Percentiles rank a stretch among this genome's conserved stretches.
phyloP scores from a whole-genome alignment of 1,139 yeast genomes.

The Yamadazyma pseudoaaseri region DNA sequence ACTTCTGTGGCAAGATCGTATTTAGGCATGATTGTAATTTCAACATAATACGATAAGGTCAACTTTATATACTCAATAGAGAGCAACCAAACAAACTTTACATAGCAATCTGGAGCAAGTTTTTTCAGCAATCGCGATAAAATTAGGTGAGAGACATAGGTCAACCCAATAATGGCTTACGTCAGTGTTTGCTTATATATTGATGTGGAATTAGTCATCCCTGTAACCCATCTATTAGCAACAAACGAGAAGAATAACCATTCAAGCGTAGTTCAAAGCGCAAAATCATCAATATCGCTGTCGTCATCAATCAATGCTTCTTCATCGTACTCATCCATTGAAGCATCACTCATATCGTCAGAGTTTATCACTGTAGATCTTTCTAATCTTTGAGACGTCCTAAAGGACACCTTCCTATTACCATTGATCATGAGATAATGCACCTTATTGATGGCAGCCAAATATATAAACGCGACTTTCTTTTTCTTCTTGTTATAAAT shows the following conservation, averaged over 20 bases:
- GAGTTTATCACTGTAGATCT: constrained; percentile 14
- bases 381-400: constrained; percentile 9
- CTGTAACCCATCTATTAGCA: too few relatives aligned
- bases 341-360: constrained; percentile 20
- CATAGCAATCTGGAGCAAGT: too few relatives aligned
- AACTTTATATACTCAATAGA: too few relatives aligned
- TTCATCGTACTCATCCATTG: constrained; percentile 24
- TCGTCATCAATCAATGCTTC: constrained; percentile 32
- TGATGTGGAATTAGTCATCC: too few relatives aligned
- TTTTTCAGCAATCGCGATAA: too few relatives aligned
- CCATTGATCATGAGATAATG: constrained; percentile 38
- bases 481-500: constrained; percentile 87
- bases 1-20: constrained; percentile 22
- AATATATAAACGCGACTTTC: constrained; percentile 81
- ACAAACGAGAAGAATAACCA: too few relatives aligned
- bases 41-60: too few relatives aligned
- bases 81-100: too few relatives aligned
- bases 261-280: too few relatives aligned
- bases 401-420: constrained; percentile 19
- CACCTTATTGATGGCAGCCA: constrained; percentile 43
- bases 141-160: too few relatives aligned
- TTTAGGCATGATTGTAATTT: constrained; percentile 10
- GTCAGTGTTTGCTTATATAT: too few relatives aligned
- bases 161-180: too few relatives aligned
- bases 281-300: constrained; percentile 30